phyloP scores from a whole-genome alignment of 169 alveolate species.

The Amoebophrya sp. region DNA sequence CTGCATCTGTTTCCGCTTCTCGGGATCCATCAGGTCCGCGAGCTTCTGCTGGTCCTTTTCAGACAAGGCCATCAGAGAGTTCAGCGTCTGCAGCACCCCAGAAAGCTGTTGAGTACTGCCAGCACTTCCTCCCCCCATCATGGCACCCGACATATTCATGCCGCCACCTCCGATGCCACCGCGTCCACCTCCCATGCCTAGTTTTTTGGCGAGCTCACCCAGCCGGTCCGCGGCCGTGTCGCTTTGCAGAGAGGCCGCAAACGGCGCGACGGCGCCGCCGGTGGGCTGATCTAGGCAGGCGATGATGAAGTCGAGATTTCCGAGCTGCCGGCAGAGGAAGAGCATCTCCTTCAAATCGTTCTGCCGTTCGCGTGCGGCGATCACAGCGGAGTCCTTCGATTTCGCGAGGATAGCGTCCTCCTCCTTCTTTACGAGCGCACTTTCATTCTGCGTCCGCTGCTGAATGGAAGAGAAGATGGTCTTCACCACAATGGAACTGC shows the following conservation, averaged over 20 bases:
- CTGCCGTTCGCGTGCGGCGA: not conserved
- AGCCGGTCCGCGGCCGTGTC: too few species aligned
- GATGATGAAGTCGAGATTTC: not conserved
- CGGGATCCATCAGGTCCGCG: not conserved
- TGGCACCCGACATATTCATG: not conserved
- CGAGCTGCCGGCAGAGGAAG: not conserved
- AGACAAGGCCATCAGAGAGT: not conserved
- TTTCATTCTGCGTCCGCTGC: not conserved
- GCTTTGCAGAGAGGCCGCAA: too few species aligned
- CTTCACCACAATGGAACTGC: not conserved
- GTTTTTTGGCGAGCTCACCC: too few species aligned
- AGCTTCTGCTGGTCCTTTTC: not conserved
- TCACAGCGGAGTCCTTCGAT: not conserved
- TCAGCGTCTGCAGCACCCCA: not conserved
- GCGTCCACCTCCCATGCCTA: not conserved
- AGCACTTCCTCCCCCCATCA: not conserved
- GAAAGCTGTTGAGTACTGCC: not conserved
- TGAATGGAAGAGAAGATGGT: not conserved
- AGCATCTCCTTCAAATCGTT: not conserved
- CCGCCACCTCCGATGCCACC: not conserved
- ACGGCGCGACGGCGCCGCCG: not conserved
- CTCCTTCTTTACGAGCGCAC: not conserved
- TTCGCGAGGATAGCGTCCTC: not conserved
- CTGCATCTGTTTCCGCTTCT: not conserved
- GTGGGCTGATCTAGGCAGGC: not conserved